Evolutionary conservation across 108 stramenopile genomes (phyloP).

Genomic region (Pseudonitzschia multiseries): DNA sequence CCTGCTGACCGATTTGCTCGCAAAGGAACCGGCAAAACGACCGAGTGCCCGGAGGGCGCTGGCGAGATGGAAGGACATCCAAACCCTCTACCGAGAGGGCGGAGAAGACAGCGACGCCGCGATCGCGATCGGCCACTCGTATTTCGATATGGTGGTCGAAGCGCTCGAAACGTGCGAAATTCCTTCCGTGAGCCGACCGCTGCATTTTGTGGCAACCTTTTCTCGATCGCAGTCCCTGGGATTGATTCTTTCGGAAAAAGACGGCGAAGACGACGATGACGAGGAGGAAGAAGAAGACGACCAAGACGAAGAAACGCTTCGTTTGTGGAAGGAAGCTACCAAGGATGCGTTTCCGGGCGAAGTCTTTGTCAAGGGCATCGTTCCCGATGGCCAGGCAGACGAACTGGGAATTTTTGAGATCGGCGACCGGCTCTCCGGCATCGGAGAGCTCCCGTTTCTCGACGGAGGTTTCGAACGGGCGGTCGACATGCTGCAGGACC

Average conservation of each 20-base stretch:
- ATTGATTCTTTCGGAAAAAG: conserved; percentile 53
- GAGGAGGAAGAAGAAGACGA: conserved; percentile 18
- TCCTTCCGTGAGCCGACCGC: conserved; percentile 49
- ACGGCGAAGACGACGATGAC: conserved; percentile 23
- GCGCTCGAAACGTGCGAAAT: conserved; percentile 50
- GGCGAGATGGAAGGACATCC: conserved; percentile 35
- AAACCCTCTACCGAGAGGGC: background rate
- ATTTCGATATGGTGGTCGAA: conserved; percentile 62
- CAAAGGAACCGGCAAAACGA: conserved; percentile 50
- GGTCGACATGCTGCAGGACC: conserved; percentile 55
- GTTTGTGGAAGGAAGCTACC: conserved; percentile 58
- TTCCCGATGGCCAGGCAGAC: conserved; percentile 61
- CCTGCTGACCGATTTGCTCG: conserved; percentile 57
- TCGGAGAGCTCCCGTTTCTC: conserved; percentile 71
- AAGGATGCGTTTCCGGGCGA: conserved; percentile 59
- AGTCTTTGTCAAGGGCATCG: conserved; percentile 71
- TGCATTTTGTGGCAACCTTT: conserved; percentile 84
- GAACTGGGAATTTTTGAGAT: conserved; percentile 73
- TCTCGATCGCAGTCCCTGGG: conserved; percentile 56
- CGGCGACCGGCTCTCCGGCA: conserved; percentile 71
- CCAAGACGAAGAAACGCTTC: background rate
- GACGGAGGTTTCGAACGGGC: conserved; percentile 71
- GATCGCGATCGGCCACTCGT: conserved; percentile 21
- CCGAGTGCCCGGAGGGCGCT: conserved; percentile 55
- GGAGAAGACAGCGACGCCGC: background rate